Conservation (phyloP, 202 grass and related monocot species). For the Saccharum hybrid region DNA sequence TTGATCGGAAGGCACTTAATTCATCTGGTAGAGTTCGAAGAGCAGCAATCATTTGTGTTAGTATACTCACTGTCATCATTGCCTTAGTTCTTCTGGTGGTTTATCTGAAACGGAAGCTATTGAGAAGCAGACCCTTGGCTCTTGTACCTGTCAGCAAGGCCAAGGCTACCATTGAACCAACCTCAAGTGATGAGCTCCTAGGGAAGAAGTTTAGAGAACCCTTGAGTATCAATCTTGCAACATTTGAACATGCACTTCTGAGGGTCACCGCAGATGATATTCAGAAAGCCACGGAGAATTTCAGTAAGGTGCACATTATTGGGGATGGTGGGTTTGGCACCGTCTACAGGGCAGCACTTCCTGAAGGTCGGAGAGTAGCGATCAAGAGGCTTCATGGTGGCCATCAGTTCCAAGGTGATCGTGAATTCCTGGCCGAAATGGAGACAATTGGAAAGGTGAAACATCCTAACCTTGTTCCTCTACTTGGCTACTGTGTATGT, state of each 20-base stretch:
- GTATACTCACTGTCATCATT: conserved; percentile 52
- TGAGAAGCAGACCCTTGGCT: conserved; percentile 53
- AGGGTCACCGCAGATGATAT: conserved; percentile 86
- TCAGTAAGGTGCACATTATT: conserved; percentile 90
- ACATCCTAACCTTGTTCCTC: conserved; percentile 83
- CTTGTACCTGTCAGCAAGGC: conserved; percentile 58
- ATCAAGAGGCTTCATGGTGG: conserved; percentile 94
- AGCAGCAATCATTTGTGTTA: conserved; percentile 50
- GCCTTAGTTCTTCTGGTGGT: conserved; percentile 50
- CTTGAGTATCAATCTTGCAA: conserved; percentile 94
- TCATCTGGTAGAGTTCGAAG: conserved; percentile 49
- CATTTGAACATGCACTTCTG: conserved; percentile 83
- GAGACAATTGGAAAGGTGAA: conserved; percentile 99
- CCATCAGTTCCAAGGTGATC: conserved; percentile 79
- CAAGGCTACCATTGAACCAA: conserved; percentile 66
- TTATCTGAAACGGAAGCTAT: conserved; percentile 56
- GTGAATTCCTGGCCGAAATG: conserved; percentile 97
- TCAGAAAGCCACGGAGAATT: conserved; percentile 90
- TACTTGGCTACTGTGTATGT: conserved; percentile 96
- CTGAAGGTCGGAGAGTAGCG: conserved; percentile 71
- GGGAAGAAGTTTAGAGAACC: conserved; percentile 82
- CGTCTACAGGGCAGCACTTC: conserved; percentile 81
- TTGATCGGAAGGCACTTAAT: conserved; percentile 40
- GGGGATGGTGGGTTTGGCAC: conserved; percentile 95
- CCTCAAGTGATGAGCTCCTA: conserved; percentile 84